Conservation (phyloP, 441 rosid genomes). For the Theobroma grandiflorum region DNA sequence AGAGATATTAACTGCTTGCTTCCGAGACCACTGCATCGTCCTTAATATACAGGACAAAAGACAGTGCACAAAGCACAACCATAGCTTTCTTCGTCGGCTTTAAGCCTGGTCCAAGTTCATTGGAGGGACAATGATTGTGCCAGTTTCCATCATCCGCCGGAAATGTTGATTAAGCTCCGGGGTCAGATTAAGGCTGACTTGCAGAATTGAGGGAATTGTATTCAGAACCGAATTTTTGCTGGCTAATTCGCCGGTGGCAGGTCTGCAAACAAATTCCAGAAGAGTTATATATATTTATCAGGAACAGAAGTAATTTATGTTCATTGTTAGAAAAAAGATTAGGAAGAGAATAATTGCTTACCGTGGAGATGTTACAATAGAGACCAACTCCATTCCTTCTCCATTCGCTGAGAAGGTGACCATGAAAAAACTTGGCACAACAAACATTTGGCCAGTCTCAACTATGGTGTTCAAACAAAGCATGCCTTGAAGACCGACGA, state of each 20-base stretch:
- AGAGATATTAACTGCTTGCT: too few species aligned
- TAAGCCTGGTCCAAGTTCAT: neutral
- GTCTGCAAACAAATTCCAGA: constrained; percentile 26
- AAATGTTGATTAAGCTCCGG: constrained; percentile 22
- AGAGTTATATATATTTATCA: neutral
- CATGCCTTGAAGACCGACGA: constrained; percentile 41
- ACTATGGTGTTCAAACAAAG: constrained; percentile 27
- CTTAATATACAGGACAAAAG: too few species aligned
- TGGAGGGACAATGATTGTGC: constrained; percentile 28
- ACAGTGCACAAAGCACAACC: neutral
- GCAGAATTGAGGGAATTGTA: constrained; percentile 31
- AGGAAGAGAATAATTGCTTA: neutral
- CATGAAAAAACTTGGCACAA: constrained; percentile 41
- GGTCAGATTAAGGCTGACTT: constrained; percentile 30
- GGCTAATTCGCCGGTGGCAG: constrained; percentile 28
- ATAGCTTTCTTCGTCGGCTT: neutral
- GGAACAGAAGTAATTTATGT: neutral
- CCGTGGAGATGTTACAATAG: constrained; percentile 26
- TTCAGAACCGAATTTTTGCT: constrained; percentile 38
- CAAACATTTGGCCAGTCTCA: constrained; percentile 39
- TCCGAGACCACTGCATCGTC: too few species aligned
- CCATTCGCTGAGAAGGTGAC: constrained; percentile 24
- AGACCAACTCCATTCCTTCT: constrained; percentile 40
- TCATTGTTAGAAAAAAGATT: too few species aligned
- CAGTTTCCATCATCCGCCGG: constrained; percentile 19